A percentile compares a stretch with the other conserved stretches of the same genome.
Evolutionary conservation across 2,329 filamentous ascomycete species (phyloP).

Genomic region (Tricladium varicosporioides): DNA sequence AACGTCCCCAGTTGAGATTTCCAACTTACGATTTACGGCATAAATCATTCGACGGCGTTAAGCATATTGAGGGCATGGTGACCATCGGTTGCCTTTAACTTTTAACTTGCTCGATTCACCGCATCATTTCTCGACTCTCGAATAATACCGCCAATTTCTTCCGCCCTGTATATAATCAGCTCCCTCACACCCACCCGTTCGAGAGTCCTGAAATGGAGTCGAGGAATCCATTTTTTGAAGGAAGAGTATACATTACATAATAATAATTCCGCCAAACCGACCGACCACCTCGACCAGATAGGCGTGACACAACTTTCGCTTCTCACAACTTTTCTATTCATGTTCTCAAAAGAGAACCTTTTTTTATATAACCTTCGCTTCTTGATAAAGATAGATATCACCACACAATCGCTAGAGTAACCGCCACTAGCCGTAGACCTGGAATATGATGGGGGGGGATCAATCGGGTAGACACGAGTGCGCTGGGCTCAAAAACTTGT

Average conservation of each 20-base stretch:
- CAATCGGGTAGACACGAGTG: slow-evolving; percentile 6
- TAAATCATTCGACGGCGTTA: slow-evolving; percentile 32
- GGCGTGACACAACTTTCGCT: too few relatives aligned
- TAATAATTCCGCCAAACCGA: too few relatives aligned
- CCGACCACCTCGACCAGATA: too few relatives aligned
- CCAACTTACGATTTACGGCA: slow-evolving; percentile 33
- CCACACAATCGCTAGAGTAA: slow-evolving; percentile 34
- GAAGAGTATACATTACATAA: too few relatives aligned
- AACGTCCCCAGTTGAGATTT: slow-evolving; percentile 22
- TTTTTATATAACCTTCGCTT: slow-evolving; percentile 13
- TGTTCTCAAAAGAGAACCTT: neutral
- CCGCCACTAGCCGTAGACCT: slow-evolving; percentile 16
- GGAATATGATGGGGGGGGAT: too few relatives aligned
- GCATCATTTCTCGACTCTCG: slow-evolving; percentile 12
- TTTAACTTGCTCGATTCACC: slow-evolving; percentile 16
- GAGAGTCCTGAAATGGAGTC: too few relatives aligned
- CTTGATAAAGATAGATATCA: slow-evolving; percentile 24
- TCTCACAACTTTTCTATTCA: too few relatives aligned
- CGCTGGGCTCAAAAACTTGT: slow-evolving; percentile 27
- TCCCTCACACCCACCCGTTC: too few relatives aligned
- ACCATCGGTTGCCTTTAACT: slow-evolving; percentile 12
- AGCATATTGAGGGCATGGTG: slow-evolving; percentile 31
- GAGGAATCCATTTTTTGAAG: too few relatives aligned
- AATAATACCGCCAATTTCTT: neutral
- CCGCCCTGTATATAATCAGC: too few relatives aligned